Conservation (phyloP, 1,139 yeast species). For the Taphrina flavorubra region DNA sequence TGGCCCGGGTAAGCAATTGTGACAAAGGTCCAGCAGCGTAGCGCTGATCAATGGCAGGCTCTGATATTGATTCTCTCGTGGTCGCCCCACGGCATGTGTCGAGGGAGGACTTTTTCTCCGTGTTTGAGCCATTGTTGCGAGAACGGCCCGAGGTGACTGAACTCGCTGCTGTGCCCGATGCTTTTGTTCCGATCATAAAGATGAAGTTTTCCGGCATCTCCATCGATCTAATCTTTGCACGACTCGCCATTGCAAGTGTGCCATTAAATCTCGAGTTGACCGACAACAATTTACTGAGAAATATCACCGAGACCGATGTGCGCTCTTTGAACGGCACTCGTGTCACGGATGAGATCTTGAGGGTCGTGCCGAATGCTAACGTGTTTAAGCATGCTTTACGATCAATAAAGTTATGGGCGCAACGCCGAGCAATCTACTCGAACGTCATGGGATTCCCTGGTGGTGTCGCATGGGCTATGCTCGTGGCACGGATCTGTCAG, state of each 20-base stretch:
- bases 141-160: conserved; percentile 82
- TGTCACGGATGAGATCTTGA: conserved; percentile 91
- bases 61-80: conserved; percentile 93
- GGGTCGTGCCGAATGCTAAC: conserved; percentile 87
- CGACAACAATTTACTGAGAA: conserved; percentile 81
- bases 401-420: conserved; percentile 96
- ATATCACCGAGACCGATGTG: conserved; percentile 86
- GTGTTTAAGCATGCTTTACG: conserved; percentile 91
- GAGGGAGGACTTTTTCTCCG: conserved; percentile 83
- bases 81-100: conserved; percentile 97
- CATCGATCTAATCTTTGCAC: conserved; percentile 86
- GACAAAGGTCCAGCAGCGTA: too few species aligned
- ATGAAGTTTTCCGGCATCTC: conserved; percentile 86
- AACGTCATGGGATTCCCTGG: conserved; percentile 98
- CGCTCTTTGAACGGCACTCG: conserved; percentile 93
- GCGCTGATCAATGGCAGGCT: conserved; percentile 57
- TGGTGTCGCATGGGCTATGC: conserved; percentile 99
- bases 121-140: conserved; percentile 70
- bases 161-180: conserved; percentile 91
- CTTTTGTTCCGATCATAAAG: conserved; percentile 93
- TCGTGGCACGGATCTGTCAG: conserved; percentile 95
- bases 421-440: conserved; percentile 88
- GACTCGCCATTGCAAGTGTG: conserved; percentile 78
- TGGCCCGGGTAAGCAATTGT: conserved; percentile 62
- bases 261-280: conserved; percentile 75